Base-by-base conservation (phyloP, 331 rosid genomes). In the Saraca asoca region DNA sequence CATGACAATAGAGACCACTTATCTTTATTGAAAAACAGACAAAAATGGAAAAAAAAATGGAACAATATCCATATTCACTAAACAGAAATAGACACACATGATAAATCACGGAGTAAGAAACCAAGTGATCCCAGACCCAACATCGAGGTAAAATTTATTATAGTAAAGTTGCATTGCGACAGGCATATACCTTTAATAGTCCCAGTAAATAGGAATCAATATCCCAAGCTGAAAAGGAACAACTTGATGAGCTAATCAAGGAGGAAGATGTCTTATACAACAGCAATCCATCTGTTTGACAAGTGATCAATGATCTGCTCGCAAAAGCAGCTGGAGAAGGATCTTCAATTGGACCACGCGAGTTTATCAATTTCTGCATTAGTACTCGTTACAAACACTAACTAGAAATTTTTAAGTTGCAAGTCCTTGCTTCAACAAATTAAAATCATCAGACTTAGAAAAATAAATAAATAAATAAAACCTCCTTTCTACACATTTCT, bases 281-380 rank as follows among this genome's bases (percentile, higher is more conserved):
- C 84, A 85, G 71, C 64, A 77, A 61, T 64, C 92, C 92, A 65
- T 94, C 97, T 58, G 78, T 78, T 72, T 88, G 90, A 70, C 99
- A 90, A n/a, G 86, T 68, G 75, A 88, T 64, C 70, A 88, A 72
- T 58, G 81, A 78, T 77, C 85, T 88, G 80, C 83, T 77, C 37
- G 96, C 96, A 61, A 48, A 15, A 20, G 86, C 91, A 73, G 84
- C 72, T 3, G 89, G 97, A 71, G 99, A 90, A 77, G 99, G 99
- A 82, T 94, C 99, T 83, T 94, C 95, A 83, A 83, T 86, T 55
- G 90, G 97, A 79, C 90, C 95, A 66, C 82, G 83, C 59, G 88
- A 86, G 71, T 82, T 90, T 71, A 94, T 83, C 92, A 88, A 88
- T 71, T 83, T 90, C 99, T 94, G 97, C 90, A 90, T 69, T 55